These are phyloP conservation scores for Starmera quercuum DNA, from an alignment of 805 yeast genomes.

Conservation along the genomic window DNA sequence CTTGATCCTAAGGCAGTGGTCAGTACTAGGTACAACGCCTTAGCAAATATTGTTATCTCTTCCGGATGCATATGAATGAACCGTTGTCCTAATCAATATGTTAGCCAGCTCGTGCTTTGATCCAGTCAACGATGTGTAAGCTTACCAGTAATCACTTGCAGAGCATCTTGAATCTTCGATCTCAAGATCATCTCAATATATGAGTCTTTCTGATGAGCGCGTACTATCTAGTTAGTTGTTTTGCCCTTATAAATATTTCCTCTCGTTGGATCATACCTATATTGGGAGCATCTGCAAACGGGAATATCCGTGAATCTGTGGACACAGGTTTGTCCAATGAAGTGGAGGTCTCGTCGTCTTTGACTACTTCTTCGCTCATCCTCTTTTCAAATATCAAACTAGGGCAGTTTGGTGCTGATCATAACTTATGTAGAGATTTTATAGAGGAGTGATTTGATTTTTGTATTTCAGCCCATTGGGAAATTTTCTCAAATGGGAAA, in stretches of 20 bases:
- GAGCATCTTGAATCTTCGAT: slow-evolving; percentile 46
- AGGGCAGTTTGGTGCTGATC: no score
- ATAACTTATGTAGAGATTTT: no score
- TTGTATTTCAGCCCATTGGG: neutral
- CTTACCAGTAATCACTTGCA: slow-evolving; percentile 38
- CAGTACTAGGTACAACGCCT: slow-evolving; percentile 55
- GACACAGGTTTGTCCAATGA: no score
- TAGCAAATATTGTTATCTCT: slow-evolving; percentile 51
- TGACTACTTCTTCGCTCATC: no score
- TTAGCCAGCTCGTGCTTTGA: neutral
- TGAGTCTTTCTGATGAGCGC: slow-evolving; percentile 87
- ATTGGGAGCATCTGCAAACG: slow-evolving; percentile 83
- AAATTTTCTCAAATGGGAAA: neutral
- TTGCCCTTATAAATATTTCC: neutral
- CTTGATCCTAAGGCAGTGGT: slow-evolving; percentile 74
- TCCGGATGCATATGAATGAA: slow-evolving; percentile 56
- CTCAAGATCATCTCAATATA: slow-evolving; percentile 54
- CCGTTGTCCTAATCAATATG: slow-evolving; percentile 39
- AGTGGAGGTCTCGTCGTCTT: neutral
- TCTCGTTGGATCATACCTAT: slow-evolving; percentile 45
- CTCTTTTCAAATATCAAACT: no score
- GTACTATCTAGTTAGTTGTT: slow-evolving; percentile 32
- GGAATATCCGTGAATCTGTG: slow-evolving; percentile 25
- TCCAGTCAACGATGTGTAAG: neutral
- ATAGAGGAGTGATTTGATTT: no score